Conservation (phyloP, 495 filamentous ascomycete genomes). For the Cryomyces minteri region DNA sequence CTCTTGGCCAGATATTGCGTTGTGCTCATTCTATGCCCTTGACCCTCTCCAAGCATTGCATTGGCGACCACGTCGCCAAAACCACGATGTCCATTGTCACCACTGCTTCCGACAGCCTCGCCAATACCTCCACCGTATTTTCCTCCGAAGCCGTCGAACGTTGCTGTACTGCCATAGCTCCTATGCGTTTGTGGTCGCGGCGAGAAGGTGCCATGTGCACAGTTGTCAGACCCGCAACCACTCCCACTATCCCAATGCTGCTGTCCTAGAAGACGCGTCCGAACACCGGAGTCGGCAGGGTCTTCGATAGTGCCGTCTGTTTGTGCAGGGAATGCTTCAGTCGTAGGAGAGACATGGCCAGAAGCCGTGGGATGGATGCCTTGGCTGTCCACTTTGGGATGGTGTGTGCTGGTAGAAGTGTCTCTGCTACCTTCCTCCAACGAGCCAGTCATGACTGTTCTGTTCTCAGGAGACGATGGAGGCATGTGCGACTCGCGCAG, state of each 20-base stretch:
- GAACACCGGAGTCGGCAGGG: constrained; percentile 3
- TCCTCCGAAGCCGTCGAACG: constrained; percentile 6
- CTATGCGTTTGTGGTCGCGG: constrained; percentile 17
- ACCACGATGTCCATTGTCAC: constrained; percentile 11
- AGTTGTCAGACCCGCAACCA: constrained; percentile 24
- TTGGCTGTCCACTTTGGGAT: not conserved
- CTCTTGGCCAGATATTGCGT: constrained; percentile 41
- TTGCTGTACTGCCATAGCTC: constrained; percentile 1
- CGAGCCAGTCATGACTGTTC: constrained; percentile 2
- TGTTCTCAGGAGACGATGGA: constrained; percentile 8
- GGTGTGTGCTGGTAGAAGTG: not conserved
- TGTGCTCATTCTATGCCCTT: constrained; percentile 39
- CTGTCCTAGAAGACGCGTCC: constrained; percentile 11
- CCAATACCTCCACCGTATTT: constrained; percentile 8
- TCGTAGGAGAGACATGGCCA: constrained; percentile 5
- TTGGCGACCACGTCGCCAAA: constrained; percentile 23
- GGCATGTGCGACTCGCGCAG: constrained; percentile 10
- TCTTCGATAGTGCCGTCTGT: constrained; percentile 3
- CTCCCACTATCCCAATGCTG: constrained; percentile 15
- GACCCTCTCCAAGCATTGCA: constrained; percentile 19
- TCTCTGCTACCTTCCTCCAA: constrained; percentile 2
- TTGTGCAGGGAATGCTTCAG: not conserved
- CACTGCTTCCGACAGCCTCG: constrained; percentile 1
- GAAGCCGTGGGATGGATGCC: constrained; percentile 9
- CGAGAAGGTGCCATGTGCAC: constrained; percentile 67